A percentile compares a stretch with the other conserved stretches of the same genome.
phyloP scores from a whole-genome alignment of 1,284 basidiomycete species.

The Mixia osmundae region DNA sequence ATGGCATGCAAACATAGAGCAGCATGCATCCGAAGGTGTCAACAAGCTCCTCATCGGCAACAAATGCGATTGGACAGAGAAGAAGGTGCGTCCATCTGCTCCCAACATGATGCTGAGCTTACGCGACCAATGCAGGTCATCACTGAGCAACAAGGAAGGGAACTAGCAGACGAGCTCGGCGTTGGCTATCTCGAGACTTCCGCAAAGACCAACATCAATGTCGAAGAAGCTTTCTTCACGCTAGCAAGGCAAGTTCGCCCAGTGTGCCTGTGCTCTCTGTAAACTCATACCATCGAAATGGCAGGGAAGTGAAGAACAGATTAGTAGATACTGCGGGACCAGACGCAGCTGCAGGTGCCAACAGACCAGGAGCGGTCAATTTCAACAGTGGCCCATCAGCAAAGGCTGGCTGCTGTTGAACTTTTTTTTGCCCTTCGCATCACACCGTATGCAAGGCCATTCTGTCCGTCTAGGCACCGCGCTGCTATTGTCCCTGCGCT shows the following conservation, averaged over 20 bases:
- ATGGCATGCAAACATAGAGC: constrained; percentile 96
- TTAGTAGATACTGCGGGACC: background rate
- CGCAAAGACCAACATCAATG: constrained; percentile 90
- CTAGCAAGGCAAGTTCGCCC: constrained; percentile 52
- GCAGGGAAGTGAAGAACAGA: background rate
- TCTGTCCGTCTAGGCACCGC: no score
- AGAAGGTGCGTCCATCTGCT: constrained; percentile 30
- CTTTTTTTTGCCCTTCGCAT: no score
- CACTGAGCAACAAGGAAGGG: constrained; percentile 43
- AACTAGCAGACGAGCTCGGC: constrained; percentile 66
- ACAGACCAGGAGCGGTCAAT: no score
- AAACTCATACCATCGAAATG: no score
- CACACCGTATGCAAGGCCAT: no score
- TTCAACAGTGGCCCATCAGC: no score
- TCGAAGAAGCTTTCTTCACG: constrained; percentile 97
- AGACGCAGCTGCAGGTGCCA: background rate
- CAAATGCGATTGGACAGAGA: constrained; percentile 97
- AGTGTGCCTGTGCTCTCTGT: no score
- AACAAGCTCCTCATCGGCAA: constrained; percentile 99
- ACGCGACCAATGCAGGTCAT: constrained; percentile 33
- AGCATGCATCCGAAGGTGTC: constrained; percentile 93
- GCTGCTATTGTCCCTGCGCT: no score
- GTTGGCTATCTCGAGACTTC: constrained; percentile 95
- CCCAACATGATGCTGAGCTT: background rate
- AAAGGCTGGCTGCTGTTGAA: no score